phyloP scores from a whole-genome alignment of 306 rosid genomes.

The Cicer arietinum region DNA sequence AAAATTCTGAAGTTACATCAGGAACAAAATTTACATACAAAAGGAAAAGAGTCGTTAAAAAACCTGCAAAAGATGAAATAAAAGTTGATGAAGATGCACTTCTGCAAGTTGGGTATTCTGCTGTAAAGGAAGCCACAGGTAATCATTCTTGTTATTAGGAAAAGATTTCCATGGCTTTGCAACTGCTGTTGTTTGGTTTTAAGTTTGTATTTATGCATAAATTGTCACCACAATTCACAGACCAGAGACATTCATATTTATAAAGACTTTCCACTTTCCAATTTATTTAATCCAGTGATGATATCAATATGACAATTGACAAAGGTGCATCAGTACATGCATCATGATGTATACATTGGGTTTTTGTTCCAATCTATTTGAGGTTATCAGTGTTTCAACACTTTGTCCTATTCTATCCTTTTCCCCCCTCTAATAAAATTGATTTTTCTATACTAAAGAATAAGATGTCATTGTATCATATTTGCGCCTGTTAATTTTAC shows the following conservation, averaged over 20 bases:
- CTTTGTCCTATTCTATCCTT: slow-evolving; percentile 22
- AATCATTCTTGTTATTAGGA: slow-evolving; percentile 33
- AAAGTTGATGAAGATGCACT: slow-evolving; percentile 51
- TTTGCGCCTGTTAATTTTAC: slow-evolving; percentile 34
- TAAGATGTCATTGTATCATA: slow-evolving; percentile 9
- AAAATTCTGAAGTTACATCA: slow-evolving; percentile 47
- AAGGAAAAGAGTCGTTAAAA: slow-evolving; percentile 57
- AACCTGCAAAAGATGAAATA: slow-evolving; percentile 53
- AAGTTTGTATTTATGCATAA: slow-evolving; percentile 19
- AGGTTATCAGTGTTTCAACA: slow-evolving; percentile 18
- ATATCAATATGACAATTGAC: slow-evolving; percentile 25
- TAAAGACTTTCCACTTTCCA: slow-evolving; percentile 24
- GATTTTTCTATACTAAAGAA: slow-evolving; percentile 12
- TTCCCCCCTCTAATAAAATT: slow-evolving; percentile 7
- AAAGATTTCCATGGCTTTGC: slow-evolving; percentile 17
- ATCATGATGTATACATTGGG: slow-evolving; percentile 28
- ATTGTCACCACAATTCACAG: slow-evolving; percentile 3
- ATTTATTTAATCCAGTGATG: slow-evolving; percentile 23
- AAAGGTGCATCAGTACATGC: slow-evolving; percentile 10
- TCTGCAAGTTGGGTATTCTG: slow-evolving; percentile 71
- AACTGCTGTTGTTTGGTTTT: slow-evolving; percentile 12
- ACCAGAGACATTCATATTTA: slow-evolving; percentile 6
- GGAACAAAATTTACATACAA: slow-evolving; percentile 46
- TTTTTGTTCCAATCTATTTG: slow-evolving; percentile 17
- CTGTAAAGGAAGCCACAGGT: slow-evolving; percentile 79